phyloP scores from a whole-genome alignment of 106 monocot genomes.

The Apostasia shenzhenica region DNA sequence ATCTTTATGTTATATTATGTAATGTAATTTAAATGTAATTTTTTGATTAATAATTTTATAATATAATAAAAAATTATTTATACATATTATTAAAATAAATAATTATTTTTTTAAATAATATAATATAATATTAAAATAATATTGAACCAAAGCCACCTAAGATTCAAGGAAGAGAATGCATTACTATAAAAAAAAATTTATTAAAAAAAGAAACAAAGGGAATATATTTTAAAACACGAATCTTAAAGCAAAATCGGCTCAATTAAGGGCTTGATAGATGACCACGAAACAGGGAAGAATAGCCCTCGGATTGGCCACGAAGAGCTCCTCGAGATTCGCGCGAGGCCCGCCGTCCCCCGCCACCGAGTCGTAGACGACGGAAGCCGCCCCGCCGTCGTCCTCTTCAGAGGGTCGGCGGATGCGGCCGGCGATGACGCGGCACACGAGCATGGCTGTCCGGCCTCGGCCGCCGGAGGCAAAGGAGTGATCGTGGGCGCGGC shows the following conservation, averaged over 20 bases:
- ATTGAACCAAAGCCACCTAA: too few relatives aligned
- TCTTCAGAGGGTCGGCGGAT: slow-evolving; percentile 19
- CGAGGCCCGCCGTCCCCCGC: slow-evolving; percentile 17
- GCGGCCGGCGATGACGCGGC: slow-evolving; percentile 86
- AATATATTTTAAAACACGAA: not conserved
- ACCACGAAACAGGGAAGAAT: slow-evolving; percentile 92
- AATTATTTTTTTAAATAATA: too few relatives aligned
- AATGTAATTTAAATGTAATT: too few relatives aligned
- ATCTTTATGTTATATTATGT: too few relatives aligned
- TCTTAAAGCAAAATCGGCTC: not conserved
- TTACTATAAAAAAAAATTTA: too few relatives aligned
- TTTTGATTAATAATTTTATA: too few relatives aligned
- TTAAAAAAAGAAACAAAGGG: not conserved
- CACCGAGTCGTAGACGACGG: slow-evolving; percentile 36
- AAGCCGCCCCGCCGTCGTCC: not conserved
- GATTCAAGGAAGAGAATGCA: too few relatives aligned
- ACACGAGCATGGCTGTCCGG: slow-evolving; percentile 75
- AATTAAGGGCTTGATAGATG: slow-evolving; percentile 50
- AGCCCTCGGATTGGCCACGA: slow-evolving; percentile 70
- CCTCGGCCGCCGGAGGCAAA: not conserved
- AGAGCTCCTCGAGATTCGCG: slow-evolving; percentile 70
- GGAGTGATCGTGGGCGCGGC: slow-evolving; percentile 53
- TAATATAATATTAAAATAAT: too few relatives aligned
- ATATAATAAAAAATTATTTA: too few relatives aligned
- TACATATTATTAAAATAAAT: too few relatives aligned